Conservation (phyloP, 2,329 filamentous ascomycete genomes). For the Ascomycota sp. region DNA sequence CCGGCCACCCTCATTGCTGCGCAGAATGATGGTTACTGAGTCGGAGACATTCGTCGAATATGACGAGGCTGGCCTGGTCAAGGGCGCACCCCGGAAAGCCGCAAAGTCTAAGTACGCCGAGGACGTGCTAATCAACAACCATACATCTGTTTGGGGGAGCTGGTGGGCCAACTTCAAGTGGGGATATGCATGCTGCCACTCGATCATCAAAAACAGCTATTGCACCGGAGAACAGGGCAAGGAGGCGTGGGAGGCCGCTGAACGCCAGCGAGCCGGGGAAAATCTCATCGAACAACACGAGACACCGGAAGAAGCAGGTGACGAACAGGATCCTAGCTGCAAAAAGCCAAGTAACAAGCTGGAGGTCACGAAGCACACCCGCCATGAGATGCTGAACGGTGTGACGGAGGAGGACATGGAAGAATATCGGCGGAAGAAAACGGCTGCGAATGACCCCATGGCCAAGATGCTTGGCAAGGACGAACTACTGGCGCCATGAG, state of each 20-base stretch:
- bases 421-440: slow-evolving; percentile 54
- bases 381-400: slow-evolving; percentile 57
- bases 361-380: slow-evolving; percentile 42
- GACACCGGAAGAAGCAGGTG: slow-evolving; percentile 11
- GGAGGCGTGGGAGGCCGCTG: slow-evolving; percentile 54
- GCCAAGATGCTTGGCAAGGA: slow-evolving; percentile 56
- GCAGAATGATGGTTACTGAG: slow-evolving; percentile 47
- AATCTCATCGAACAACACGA: slow-evolving; percentile 17
- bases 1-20: slow-evolving; percentile 35
- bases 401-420: slow-evolving; percentile 72
- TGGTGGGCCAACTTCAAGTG: slow-evolving; percentile 94
- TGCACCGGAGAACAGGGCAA: slow-evolving; percentile 85
- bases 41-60: slow-evolving; percentile 85
- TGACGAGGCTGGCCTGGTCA: slow-evolving; percentile 71
- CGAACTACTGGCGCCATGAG: slow-evolving; percentile 23
- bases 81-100: slow-evolving; percentile 55
- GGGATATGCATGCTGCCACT: slow-evolving; percentile 93
- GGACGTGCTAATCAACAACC: slow-evolving; percentile 73
- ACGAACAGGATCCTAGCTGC: slow-evolving; percentile 8
- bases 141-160: slow-evolving; percentile 80
- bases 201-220: slow-evolving; percentile 84
- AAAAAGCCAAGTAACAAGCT: slow-evolving; percentile 9
- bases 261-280: slow-evolving; percentile 31
- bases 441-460: slow-evolving; percentile 67
- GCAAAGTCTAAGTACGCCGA: slow-evolving; percentile 83